Conservation (phyloP, 2,329 filamentous ascomycete species). For the Myrmaecium sp. region DNA sequence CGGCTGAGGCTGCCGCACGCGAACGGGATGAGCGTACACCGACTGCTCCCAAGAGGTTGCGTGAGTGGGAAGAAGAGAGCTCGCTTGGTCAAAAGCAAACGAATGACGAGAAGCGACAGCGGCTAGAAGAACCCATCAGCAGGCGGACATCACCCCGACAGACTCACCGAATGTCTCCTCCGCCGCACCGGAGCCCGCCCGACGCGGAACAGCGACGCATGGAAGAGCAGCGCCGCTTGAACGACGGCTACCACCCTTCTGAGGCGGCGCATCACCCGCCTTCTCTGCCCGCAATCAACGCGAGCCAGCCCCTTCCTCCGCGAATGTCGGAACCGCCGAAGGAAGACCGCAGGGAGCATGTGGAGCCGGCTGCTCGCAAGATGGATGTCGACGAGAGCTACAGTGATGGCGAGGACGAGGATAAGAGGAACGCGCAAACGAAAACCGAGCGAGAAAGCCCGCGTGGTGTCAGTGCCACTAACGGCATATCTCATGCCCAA, state of each 20-base stretch:
- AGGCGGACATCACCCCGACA: conserved; percentile 40
- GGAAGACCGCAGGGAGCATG: conserved; percentile 29
- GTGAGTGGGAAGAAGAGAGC: conserved; percentile 83
- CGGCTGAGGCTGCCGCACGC: conserved; percentile 50
- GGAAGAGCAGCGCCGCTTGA: conserved; percentile 49
- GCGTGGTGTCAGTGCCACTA: too few relatives aligned
- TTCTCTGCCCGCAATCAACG: conserved; percentile 34
- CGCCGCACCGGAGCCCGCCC: conserved; percentile 66
- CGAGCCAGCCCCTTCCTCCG: conserved; percentile 31
- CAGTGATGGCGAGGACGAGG: conserved; percentile 83
- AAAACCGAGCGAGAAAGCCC: too few relatives aligned
- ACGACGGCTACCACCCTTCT: conserved; percentile 76
- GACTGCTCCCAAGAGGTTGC: conserved; percentile 65
- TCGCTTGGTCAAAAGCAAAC: conserved; percentile 58
- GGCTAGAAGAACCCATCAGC: conserved; percentile 68
- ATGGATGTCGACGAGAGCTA: conserved; percentile 98
- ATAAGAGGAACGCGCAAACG: too few relatives aligned
- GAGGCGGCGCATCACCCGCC: conserved; percentile 79
- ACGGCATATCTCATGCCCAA: too few relatives aligned
- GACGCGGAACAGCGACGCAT: conserved; percentile 39
- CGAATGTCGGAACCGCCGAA: conserved; percentile 35
- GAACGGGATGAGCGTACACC: conserved; percentile 58
- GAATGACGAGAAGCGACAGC: conserved; percentile 73
- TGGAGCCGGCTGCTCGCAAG: conserved; percentile 78
- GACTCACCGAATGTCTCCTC: conserved; percentile 26